Base-by-base conservation (phyloP, 805 yeast genomes). In the Yamadazyma insecticola region DNA sequence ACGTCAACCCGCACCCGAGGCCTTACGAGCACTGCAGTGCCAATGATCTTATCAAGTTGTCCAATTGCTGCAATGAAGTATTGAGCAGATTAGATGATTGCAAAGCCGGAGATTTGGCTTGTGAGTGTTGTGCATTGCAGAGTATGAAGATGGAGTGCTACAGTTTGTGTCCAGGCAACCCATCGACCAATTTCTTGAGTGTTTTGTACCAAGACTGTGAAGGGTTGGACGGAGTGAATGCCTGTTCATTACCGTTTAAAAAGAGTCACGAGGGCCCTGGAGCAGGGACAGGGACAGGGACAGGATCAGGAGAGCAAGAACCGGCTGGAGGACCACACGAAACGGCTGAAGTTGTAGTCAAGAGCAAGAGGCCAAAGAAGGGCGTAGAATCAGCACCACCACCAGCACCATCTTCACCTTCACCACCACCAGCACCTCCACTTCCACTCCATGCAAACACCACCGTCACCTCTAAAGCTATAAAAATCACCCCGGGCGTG, bases 81-180 rank as follows among this genome's bases (percentile, higher is more conserved):
- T 51, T 72, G 24, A 43, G 55, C 18, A 67, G 55, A 38, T 54
- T 72, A 37, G 74, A 70, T 41, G 70, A 60, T 33, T 73, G 78
- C 44, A 66, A 69, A 40, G 67, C 76, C 4, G 69, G 68, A 43
- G 78, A 72, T 50, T 52, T 70, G 40, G 76, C 75, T 1, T 73
- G 78, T 49, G 76, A 71, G 39, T 72, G 78, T 40, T 71, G 77
- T 49, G 76, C 78, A 7, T 54, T 73, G 21, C 77, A 72, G 47
- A 61, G 66, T 31, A 60, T 72, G 53, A 56, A 61, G 22, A 53
- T 53, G 28, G 60, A 57, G 23, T 72, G 78, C 44, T 69, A 65
- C 45, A 64, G 62, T 12, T 51, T 72, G 37, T 72, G 77, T 44
- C 72, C 72, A 14, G 67, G 67, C 18, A 64, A 67, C 33, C 68